phyloP scores from a whole-genome alignment of 2,329 filamentous ascomycete genomes.

The Aspergillus clavatus region DNA sequence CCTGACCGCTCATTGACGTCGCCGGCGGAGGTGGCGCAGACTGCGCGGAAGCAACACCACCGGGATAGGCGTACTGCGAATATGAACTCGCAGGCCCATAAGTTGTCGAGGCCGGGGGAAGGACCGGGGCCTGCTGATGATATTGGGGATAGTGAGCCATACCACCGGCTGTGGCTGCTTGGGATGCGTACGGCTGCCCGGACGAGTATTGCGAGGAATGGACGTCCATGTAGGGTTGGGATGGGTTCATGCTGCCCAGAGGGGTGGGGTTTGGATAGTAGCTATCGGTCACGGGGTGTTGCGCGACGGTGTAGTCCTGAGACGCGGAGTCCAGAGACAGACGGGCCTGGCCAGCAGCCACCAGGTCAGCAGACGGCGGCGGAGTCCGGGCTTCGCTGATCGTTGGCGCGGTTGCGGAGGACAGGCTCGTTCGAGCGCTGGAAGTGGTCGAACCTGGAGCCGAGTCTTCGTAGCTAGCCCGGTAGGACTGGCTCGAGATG shows the following conservation, averaged over 20 bases:
- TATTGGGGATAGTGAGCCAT: constrained; percentile 75
- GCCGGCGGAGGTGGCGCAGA: constrained; percentile 63
- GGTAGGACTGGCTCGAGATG: constrained; percentile 69
- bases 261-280: constrained; percentile 41
- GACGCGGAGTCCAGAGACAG: constrained; percentile 33
- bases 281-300: constrained; percentile 33
- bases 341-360: constrained; percentile 40
- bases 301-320: constrained; percentile 31
- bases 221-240: constrained; percentile 80
- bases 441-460: constrained; percentile 46
- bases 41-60: constrained; percentile 76
- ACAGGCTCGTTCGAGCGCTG: constrained; percentile 54
- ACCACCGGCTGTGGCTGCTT: constrained; percentile 68
- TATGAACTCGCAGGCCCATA: constrained; percentile 62
- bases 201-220: constrained; percentile 70
- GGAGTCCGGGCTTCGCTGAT: constrained; percentile 60
- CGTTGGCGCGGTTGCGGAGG: constrained; percentile 50
- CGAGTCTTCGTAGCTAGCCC: constrained; percentile 66
- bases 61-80: constrained; percentile 67
- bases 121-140: constrained; percentile 62
- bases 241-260: constrained; percentile 69
- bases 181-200: constrained; percentile 67
- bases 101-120: constrained; percentile 66
- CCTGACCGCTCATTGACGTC: constrained; percentile 61
- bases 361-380: constrained; percentile 57